Evolutionary conservation across 768 basidiomycete genomes (phyloP), one percentile per base, ranked within the genome.

Genomic region (Mycena chlorophos): DNA sequence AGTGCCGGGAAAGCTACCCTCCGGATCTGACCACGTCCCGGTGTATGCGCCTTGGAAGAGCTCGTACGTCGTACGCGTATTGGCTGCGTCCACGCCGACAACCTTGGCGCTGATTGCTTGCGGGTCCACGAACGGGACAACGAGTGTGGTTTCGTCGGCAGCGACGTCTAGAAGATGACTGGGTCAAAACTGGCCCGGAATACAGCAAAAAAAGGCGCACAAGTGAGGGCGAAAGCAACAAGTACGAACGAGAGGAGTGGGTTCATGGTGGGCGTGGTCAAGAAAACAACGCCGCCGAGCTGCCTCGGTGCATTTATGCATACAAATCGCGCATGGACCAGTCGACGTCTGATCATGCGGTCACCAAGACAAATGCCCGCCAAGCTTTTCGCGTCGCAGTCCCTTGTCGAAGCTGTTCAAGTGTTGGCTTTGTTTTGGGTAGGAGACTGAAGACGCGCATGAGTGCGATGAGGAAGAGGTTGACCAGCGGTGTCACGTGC

Each of bases 1-100:
- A 6, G 61, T 63, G 5, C 55, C 58, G 30, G 58, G 58, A 26
- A 63, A 63, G 34, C 39, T 40, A 27, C 60, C 60, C 46, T 61
- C 49, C 13, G 56, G 52, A 46, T 57, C 60, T 3, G 49, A 54
- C 45, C 49, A 61, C 4, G 56, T 61, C 14, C 60, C 60, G 19
- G 60, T 61, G 54, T 29, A 54, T 28, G 52, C 56, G 16, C 60
- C 60, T 20, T 61, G 56, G 46, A 6, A 52, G 6, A 61, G 53
- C 40, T 49, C 46, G 56, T 56, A 61, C 16, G 60, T 61, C 4
- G 60, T 61, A 13, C 60, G 60, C 3, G 28, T 47, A 13, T 50
- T 23, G 12, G 49, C 34, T 2, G 54, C 20, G 54, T 61, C 60
- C n/a, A 57, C 51, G 2, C 60, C 60, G 31, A 61, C 34, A 16